phyloP scores from a whole-genome alignment of 352 stramenopile species.

The Elongisporangium undulatum region DNA sequence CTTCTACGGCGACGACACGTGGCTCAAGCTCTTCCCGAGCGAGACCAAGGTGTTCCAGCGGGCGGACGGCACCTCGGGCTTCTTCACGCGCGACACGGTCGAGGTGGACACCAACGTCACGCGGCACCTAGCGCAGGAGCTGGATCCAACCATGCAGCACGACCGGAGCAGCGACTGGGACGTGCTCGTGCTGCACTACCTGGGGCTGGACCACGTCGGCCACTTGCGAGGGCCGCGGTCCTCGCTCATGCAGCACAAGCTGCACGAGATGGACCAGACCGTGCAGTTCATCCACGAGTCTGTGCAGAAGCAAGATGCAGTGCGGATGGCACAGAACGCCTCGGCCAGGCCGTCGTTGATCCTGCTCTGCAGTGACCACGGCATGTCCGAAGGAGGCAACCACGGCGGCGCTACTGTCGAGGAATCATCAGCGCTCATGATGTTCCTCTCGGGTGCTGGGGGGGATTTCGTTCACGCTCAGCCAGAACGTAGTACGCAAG shows the following conservation, averaged over 20 bases:
- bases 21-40: constrained; percentile 81
- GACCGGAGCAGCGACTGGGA: constrained; percentile 78
- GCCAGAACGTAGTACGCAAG: not conserved
- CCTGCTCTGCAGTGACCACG: constrained; percentile 83
- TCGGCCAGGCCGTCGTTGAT: constrained; percentile 52
- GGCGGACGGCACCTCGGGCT: constrained; percentile 77
- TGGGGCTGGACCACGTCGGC: constrained; percentile 84
- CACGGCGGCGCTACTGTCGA: constrained; percentile 82
- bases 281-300: constrained; percentile 55
- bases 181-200: constrained; percentile 81
- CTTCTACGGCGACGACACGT: constrained; percentile 90
- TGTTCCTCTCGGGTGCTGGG: constrained; percentile 64
- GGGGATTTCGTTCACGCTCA: not conserved
- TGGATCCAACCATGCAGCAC: constrained; percentile 67
- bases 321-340: constrained; percentile 15
- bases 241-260: constrained; percentile 68
- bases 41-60: constrained; percentile 42
- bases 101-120: constrained; percentile 87
- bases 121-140: constrained; percentile 74
- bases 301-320: constrained; percentile 51
- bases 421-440: constrained; percentile 76
- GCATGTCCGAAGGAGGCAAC: constrained; percentile 88
- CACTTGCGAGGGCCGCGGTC: constrained; percentile 80
- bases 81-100: constrained; percentile 86
- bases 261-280: constrained; percentile 81